phyloP scores from a whole-genome alignment of 2,329 filamentous ascomycete species.

The Colletotrichum musae region DNA sequence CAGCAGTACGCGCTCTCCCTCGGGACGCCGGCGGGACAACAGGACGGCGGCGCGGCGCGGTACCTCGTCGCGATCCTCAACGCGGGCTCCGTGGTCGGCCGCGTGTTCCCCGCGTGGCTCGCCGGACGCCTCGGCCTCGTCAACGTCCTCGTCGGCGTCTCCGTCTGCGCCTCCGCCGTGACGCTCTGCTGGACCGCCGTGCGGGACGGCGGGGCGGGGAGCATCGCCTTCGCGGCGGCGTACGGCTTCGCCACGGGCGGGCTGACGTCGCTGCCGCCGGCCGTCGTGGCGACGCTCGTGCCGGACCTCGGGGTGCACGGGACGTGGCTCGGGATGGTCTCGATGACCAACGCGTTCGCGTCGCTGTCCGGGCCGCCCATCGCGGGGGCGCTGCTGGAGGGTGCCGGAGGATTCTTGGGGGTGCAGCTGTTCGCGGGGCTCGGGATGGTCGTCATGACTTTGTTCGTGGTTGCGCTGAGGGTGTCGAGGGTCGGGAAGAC shows the following conservation, averaged over 20 bases:
- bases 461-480: constrained; percentile 11
- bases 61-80: constrained; percentile 68
- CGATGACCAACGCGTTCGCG: constrained; percentile 53
- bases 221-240: constrained; percentile 58
- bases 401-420: constrained; percentile 45
- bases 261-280: constrained; percentile 56
- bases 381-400: constrained; percentile 54
- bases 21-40: constrained; percentile 48
- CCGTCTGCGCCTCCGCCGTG: constrained; percentile 51
- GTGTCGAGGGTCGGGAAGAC: background rate
- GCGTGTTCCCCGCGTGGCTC: constrained; percentile 62
- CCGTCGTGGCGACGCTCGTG: constrained; percentile 58
- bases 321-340: constrained; percentile 61
- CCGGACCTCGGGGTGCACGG: constrained; percentile 56
- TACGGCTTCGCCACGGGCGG: constrained; percentile 64
- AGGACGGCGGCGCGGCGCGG: constrained; percentile 49
- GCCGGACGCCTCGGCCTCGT: constrained; percentile 59
- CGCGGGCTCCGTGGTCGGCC: constrained; percentile 63
- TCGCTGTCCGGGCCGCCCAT: constrained; percentile 56
- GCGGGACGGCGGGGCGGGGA: constrained; percentile 49
- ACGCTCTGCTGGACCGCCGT: constrained; percentile 59
- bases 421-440: constrained; percentile 49
- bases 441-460: constrained; percentile 42
- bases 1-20: constrained; percentile 57
- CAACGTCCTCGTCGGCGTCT: constrained; percentile 55